Evolutionary conservation across 108 stramenopile genomes (phyloP), one percentile per base, ranked within the genome.

Genomic region (Stephanodiscus triporus): DNA sequence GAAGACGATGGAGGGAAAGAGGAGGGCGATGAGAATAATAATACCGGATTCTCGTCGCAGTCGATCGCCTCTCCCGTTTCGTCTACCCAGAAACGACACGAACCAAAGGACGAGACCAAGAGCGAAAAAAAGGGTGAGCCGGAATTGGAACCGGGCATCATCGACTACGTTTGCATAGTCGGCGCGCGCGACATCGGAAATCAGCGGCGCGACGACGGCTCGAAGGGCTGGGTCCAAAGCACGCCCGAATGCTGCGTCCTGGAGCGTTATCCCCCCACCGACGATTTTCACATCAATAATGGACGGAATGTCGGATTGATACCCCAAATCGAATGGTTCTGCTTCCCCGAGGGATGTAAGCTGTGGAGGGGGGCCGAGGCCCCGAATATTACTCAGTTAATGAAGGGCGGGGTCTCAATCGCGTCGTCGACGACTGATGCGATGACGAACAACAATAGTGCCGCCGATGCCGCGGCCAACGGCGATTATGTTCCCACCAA

Each of bases 241-340:
- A 85, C 78, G 43, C 94, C 94, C 0, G 90, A 92, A 65, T 92
- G 86, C 67, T 74, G 81, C 34, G 78, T 92, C 17, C 55, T 95
- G 57, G 94, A 95, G 58, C 87, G 88, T 48, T 95, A 90, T 64
- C 93, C 93, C 23, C 86, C 88, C 4, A 71, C 74, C 60, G 83
- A 90, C 57, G 90, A 88, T 9, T 95, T 86, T 84, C 90, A 95
- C 64, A 23, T 63, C 0, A 77, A 85, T 9, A 76, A 81, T 32
- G 89, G 89, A 26, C 54, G 77, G 22, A 88, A 82, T 57, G 83
- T 81, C 10, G 70, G 75, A 1, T 56, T 95, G 17, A 85, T 87
- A 24, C 86, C 92, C 38, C 89, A 90, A 75, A 66, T 88, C 0
- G 90, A 95, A 69, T 95, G 91, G 91, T 95, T 92, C 64, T 90